These are phyloP conservation scores for Cyberlindnera xishuangbannaensis DNA, from an alignment of 805 yeast species.

Conservation along the genomic window DNA sequence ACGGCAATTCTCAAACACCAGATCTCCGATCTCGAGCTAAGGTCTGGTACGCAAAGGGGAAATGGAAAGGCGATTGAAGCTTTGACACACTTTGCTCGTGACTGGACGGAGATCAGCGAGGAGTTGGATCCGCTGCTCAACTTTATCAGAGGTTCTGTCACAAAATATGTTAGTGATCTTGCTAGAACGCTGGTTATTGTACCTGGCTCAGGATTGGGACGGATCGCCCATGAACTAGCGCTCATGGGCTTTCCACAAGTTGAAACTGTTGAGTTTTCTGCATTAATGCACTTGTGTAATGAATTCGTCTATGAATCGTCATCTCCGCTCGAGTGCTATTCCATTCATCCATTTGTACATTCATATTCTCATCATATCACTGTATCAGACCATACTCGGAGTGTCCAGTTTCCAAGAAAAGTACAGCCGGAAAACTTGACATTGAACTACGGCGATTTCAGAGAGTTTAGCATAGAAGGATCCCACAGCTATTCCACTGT, in stretches of 20 bases:
- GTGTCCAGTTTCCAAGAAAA: conserved; percentile 28
- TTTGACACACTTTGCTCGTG: conserved; percentile 71
- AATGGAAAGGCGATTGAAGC: conserved; percentile 56
- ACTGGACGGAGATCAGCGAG: conserved; percentile 54
- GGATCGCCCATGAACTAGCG: conserved; percentile 61
- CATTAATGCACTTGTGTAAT: conserved; percentile 69
- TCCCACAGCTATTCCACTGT: conserved; percentile 35
- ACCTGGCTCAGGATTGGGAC: conserved; percentile 88
- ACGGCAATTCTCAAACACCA: conserved; percentile 30
- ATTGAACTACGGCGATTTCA: conserved; percentile 59
- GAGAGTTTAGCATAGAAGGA: conserved; percentile 37
- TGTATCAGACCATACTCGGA: conserved; percentile 44
- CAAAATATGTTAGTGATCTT: conserved; percentile 25
- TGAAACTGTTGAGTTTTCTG: conserved; percentile 71
- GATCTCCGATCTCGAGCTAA: conserved; percentile 39
- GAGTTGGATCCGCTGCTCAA: conserved; percentile 51
- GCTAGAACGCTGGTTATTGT: conserved; percentile 49
- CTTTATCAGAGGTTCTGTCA: conserved; percentile 44
- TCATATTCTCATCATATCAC: conserved; percentile 60
- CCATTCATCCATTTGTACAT: conserved; percentile 50
- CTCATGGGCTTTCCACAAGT: conserved; percentile 40
- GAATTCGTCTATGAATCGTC: conserved; percentile 42
- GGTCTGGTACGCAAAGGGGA: conserved; percentile 21
- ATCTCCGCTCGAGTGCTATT: conserved; percentile 1
- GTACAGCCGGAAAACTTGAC: conserved; percentile 42